These are phyloP conservation scores for Cladophialophora psammophila DNA, from an alignment of 2,329 filamentous ascomycete genomes.

Conservation along the genomic window DNA sequence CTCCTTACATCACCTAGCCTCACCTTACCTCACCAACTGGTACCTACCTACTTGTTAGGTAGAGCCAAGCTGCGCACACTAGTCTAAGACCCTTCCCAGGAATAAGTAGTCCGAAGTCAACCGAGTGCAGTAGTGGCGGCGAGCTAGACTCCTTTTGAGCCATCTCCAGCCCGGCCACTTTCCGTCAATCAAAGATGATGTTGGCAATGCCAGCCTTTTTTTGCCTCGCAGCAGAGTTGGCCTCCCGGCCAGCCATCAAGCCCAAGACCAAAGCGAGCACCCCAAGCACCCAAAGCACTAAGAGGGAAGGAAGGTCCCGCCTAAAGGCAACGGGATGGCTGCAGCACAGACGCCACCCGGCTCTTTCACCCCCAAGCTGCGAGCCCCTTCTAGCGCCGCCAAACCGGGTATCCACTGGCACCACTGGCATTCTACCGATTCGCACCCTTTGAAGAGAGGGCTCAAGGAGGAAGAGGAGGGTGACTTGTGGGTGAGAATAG, in stretches of 20 bases:
- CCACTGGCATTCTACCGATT: constrained; percentile 13
- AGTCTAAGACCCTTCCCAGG: neutral
- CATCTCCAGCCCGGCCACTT: constrained; percentile 16
- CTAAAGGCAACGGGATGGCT: constrained; percentile 28
- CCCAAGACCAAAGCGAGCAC: neutral
- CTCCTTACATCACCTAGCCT: neutral
- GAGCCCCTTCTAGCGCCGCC: constrained; percentile 3
- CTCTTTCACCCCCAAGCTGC: constrained; percentile 14
- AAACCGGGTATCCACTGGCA: constrained; percentile 3
- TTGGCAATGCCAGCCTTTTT: constrained; percentile 19
- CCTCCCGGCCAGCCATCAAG: constrained; percentile 5
- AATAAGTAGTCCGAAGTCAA: constrained; percentile 11
- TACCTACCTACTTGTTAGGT: neutral
- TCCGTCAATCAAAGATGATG: constrained; percentile 26
- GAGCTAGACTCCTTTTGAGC: constrained; percentile 6
- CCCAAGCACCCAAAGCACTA: constrained; percentile 2
- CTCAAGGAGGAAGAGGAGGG: neutral
- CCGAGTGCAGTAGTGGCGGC: constrained; percentile 4
- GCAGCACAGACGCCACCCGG: constrained; percentile 27
- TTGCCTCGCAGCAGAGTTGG: constrained; percentile 13
- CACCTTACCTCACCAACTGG: neutral
- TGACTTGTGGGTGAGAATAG: neutral
- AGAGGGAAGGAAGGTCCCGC: constrained; percentile 16
- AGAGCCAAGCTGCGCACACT: neutral
- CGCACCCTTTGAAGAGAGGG: neutral